A percentile compares a stretch with the other conserved stretches of the same genome.
These are phyloP conservation scores for Chaetomium cochliodes DNA, from an alignment of 495 filamentous ascomycete genomes.

Conservation along the genomic window DNA sequence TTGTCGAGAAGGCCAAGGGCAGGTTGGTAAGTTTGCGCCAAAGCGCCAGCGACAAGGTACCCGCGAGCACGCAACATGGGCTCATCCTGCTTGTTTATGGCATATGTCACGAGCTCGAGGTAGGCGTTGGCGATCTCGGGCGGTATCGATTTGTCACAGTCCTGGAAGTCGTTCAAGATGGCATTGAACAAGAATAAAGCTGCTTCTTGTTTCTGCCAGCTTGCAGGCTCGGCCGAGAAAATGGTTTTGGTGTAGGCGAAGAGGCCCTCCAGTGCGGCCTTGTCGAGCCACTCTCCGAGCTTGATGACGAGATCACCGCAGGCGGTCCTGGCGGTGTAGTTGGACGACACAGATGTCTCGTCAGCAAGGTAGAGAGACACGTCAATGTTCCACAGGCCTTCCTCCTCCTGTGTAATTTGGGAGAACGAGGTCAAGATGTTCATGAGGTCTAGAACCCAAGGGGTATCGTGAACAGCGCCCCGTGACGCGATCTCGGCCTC, in stretches of 20 bases:
- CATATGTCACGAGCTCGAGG: conserved; percentile 72
- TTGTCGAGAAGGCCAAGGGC: conserved; percentile 61
- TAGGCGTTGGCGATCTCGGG: conserved; percentile 67
- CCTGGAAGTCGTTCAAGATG: conserved; percentile 75
- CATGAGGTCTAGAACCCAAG: conserved; percentile 81
- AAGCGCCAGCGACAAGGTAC: conserved; percentile 74
- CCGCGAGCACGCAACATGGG: conserved; percentile 77
- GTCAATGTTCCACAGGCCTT: conserved; percentile 93
- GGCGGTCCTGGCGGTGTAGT: conserved; percentile 90
- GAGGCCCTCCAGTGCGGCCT: conserved; percentile 67
- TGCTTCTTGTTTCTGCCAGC: conserved; percentile 71
- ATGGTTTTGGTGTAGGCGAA: conserved; percentile 68
- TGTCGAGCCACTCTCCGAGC: conserved; percentile 82
- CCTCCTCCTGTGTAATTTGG: conserved; percentile 91
- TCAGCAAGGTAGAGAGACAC: conserved; percentile 93
- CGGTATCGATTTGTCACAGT: conserved; percentile 65
- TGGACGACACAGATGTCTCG: conserved; percentile 91
- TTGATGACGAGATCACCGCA: conserved; percentile 90
- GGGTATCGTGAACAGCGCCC: conserved; percentile 55
- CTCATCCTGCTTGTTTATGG: conserved; percentile 61
- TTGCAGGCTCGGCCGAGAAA: conserved; percentile 50
- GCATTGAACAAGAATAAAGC: conserved; percentile 78
- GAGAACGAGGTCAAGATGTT: conserved; percentile 78
- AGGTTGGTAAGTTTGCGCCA: conserved; percentile 58
- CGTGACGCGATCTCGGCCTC: conserved; percentile 64